These are phyloP conservation scores for Lipomyces sp. DNA, from an alignment of 805 yeast species.

Conservation along the genomic window DNA sequence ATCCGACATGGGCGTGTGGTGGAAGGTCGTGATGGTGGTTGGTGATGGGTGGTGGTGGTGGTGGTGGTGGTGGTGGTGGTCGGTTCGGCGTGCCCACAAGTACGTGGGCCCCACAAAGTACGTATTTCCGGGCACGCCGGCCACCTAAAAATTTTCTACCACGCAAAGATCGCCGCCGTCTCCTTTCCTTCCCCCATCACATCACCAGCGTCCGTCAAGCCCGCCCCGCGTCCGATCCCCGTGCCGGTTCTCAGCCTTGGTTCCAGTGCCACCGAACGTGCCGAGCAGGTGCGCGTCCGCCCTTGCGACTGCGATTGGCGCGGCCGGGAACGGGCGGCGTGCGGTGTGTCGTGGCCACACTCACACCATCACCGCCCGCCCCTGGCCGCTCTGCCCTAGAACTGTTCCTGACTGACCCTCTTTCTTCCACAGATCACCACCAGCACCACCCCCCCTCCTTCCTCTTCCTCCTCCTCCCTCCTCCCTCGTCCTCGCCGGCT, in stretches of 20 bases:
- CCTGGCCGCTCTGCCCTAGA: too few species aligned
- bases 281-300: not conserved
- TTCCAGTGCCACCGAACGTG: too few species aligned
- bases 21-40: too few species aligned
- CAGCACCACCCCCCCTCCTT: conserved; percentile 3
- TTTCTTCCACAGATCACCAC: conserved; percentile 4
- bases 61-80: not conserved
- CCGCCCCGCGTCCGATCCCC: too few species aligned
- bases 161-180: too few species aligned
- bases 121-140: not conserved
- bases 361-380: not conserved
- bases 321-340: too few species aligned
- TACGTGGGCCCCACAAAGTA: not conserved
- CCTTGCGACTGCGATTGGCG: not conserved
- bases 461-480: conserved; percentile 1
- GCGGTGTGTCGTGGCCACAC: too few species aligned
- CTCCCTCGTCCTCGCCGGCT: conserved; percentile 3
- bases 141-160: too few species aligned
- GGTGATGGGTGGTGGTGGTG: too few species aligned
- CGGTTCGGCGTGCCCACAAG: conserved; percentile 1
- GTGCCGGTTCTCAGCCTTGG: too few species aligned
- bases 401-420: conserved; percentile 2
- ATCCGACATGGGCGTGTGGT: not conserved
- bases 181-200: too few species aligned
- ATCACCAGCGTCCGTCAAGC: too few species aligned